Evolutionary conservation across 192 early-diverging fungal genomes (phyloP), one percentile per base, ranked within the genome.

Genomic region (Dispira parvispora): DNA sequence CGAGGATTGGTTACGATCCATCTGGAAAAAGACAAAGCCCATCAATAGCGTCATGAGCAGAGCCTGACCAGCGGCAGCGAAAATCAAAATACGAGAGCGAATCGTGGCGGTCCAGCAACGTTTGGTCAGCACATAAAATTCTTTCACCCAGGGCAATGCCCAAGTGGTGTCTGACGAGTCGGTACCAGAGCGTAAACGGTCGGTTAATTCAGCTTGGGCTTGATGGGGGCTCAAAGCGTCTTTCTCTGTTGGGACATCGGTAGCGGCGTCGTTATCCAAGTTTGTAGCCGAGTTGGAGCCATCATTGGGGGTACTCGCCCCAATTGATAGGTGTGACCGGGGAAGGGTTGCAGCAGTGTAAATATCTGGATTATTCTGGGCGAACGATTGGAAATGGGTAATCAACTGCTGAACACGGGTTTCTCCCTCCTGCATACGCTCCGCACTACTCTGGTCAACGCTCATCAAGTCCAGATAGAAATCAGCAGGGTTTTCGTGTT

Each of bases 401-500:
- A 44, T 69, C 18, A 82, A 71, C 25, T 23, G 26, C 26, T 67
- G 56, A 16, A 82, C 67, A 54, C 75, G 75, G 13, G 62, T 65
- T 42, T 69, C 64, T 65, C 74, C 75, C 45, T 57, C 52, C 8
- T 54, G 52, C 45, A 71, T 65, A 3, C 69, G 45, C 64, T 78
- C 76, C 8, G 69, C 63, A 61, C 67, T 70, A 52, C 72, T 68
- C 64, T 77, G 71, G 69, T 80, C 71, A 55, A 78, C 62, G 14
- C 74, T 81, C 72, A 78, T 73, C 45, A 86, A 65, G 57, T 87
- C 81, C 58, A 89, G 64, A 63, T 85, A 72, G 68, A 80, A 80
- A 64, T 89, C 88, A 28, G 88, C 85, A 0, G 85, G 76, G 65
- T 88, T 86, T 71, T 84, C 85, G 61, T 79, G 74, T 63, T 75